These are phyloP conservation scores for Colletotrichum gloeosporioides DNA, from an alignment of 2,329 filamentous ascomycete species.

Conservation along the genomic window DNA sequence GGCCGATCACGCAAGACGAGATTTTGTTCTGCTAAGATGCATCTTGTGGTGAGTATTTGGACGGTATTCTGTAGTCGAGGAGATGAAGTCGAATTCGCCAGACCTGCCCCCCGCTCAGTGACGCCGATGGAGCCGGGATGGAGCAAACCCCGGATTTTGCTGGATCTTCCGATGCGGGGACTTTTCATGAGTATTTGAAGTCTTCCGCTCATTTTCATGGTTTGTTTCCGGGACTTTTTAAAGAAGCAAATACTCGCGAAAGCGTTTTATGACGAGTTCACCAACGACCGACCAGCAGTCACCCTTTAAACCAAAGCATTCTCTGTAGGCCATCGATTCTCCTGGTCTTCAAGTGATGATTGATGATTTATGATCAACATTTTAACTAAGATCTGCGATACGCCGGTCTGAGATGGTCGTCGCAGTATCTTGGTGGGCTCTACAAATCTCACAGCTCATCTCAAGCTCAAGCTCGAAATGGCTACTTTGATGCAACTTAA, in stretches of 20 bases:
- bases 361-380: neutral
- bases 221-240: neutral
- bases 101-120: neutral
- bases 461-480: neutral
- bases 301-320: no score
- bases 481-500: no score
- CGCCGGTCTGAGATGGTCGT: no score
- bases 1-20: neutral
- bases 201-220: accelerated
- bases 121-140: neutral
- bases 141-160: neutral
- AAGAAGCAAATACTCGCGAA: neutral
- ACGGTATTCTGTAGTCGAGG: accelerated
- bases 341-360: neutral
- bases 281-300: no score
- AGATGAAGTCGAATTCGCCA: neutral
- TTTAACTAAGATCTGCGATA: no score
- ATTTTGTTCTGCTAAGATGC: neutral
- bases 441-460: no score
- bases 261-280: neutral
- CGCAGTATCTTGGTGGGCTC: no score
- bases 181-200: accelerated
- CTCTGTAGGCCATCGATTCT: accelerated
- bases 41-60: accelerated
- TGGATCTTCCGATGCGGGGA: neutral